A percentile compares a stretch with the other conserved stretches of the same genome.
phyloP scores from a whole-genome alignment of 805 yeast genomes.

The Zygosaccharomyces siamensis region DNA sequence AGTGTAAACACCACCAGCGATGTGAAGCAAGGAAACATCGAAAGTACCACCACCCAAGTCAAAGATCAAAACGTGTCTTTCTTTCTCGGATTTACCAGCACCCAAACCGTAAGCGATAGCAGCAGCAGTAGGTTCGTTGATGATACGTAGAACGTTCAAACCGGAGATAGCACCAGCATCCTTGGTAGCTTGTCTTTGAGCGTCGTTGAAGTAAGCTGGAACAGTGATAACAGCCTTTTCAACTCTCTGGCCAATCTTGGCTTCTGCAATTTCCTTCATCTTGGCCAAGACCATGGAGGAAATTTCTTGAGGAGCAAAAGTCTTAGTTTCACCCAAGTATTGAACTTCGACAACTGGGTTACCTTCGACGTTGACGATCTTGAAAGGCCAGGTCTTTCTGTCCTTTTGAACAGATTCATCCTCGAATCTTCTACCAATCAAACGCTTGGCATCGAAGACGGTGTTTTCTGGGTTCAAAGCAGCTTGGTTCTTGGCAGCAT shows the following conservation, averaged over 20 bases:
- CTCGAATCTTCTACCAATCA: conserved; percentile 75
- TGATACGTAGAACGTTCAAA: conserved; percentile 70
- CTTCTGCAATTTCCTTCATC: conserved; percentile 81
- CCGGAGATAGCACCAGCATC: conserved; percentile 81
- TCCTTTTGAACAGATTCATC: conserved; percentile 79
- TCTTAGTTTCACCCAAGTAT: conserved; percentile 62
- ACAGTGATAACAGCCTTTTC: conserved; percentile 74
- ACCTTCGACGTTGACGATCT: conserved; percentile 58
- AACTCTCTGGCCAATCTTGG: conserved; percentile 64
- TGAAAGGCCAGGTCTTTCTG: conserved; percentile 86
- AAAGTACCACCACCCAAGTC: conserved; percentile 99
- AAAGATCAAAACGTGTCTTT: conserved; percentile 86
- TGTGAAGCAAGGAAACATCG: conserved; percentile 89
- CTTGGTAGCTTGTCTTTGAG: conserved; percentile 78
- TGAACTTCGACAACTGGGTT: conserved; percentile 68
- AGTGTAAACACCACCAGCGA: conserved; percentile 94
- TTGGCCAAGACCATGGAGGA: conserved; percentile 74
- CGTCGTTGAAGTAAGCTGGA: conserved; percentile 77
- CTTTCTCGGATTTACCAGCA: conserved; percentile 75
- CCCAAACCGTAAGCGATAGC: conserved; percentile 99
- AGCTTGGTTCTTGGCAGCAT: conserved; percentile 80
- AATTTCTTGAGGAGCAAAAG: conserved; percentile 70
- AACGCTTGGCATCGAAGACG: conserved; percentile 78
- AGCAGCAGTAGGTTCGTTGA: conserved; percentile 89
- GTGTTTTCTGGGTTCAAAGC: conserved; percentile 75